Evolutionary conservation across 352 stramenopile genomes (phyloP).

Genomic region (Pilasporangium apinafurcum): DNA sequence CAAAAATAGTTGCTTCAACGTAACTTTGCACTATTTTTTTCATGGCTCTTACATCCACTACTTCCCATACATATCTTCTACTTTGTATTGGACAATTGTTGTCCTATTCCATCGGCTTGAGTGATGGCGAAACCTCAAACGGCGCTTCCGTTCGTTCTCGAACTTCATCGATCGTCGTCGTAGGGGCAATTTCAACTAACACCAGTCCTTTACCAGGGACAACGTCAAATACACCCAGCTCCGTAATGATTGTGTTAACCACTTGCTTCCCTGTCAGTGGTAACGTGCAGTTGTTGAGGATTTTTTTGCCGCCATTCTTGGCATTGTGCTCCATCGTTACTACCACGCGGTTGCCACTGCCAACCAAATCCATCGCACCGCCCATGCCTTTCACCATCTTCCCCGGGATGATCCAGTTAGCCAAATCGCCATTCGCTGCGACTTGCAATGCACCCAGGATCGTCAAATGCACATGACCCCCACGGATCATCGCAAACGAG

Average conservation of each 20-base stretch:
- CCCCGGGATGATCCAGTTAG: conserved; percentile 95
- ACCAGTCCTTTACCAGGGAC: conserved; percentile 63
- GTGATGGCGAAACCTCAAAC: conserved; percentile 50
- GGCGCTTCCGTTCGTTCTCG: conserved; percentile 67
- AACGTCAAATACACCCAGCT: conserved; percentile 85
- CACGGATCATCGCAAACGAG: conserved; percentile 97
- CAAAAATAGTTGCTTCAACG: conserved; percentile 10
- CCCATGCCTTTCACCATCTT: conserved; percentile 98
- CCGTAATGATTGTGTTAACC: conserved; percentile 92
- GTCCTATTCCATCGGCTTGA: conserved; percentile 68
- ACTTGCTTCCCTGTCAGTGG: conserved; percentile 93
- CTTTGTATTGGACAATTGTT: not conserved
- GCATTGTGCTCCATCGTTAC: conserved; percentile 97
- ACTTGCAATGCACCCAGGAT: conserved; percentile 95
- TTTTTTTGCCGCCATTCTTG: conserved; percentile 93
- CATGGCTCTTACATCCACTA: conserved; percentile 2
- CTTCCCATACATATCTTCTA: conserved; percentile 1
- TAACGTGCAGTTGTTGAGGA: conserved; percentile 90
- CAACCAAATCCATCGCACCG: conserved; percentile 96
- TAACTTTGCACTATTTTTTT: not conserved
- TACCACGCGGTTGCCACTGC: conserved; percentile 89
- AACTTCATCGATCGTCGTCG: conserved; percentile 79
- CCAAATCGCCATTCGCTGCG: conserved; percentile 90
- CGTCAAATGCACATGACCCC: conserved; percentile 94
- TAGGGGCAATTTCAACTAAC: conserved; percentile 86